Percentiles rank a stretch among this genome's conserved stretches.
Evolutionary conservation across 2,329 filamentous ascomycete genomes (phyloP).

Genomic region (Microascus cirrosus): DNA sequence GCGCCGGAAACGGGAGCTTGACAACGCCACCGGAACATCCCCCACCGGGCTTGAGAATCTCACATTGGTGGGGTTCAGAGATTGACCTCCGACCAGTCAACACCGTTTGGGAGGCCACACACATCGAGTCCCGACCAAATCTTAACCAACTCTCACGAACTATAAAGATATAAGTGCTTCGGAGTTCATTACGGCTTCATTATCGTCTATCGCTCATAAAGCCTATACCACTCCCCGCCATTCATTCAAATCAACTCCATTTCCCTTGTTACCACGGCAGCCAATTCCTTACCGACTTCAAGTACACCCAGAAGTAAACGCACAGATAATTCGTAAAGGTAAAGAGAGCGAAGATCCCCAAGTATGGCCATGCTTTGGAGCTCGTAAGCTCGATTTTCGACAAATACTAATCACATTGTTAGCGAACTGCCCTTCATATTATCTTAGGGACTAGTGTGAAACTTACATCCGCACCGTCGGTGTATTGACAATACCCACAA

Average conservation of each 20-base stretch:
- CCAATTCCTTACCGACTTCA: conserved; percentile 60
- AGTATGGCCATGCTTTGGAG: conserved; percentile 17
- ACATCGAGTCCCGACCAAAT: no score
- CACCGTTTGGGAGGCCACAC: no score
- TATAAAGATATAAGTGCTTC: no score
- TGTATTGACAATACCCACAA: conserved; percentile 25
- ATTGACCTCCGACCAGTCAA: no score
- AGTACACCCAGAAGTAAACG: conserved; percentile 70
- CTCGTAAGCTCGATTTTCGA: conserved; percentile 5
- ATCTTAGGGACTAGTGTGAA: not conserved
- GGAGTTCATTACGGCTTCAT: no score
- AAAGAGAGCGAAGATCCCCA: conserved; percentile 64
- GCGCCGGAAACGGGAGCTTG: not conserved
- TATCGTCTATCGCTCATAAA: no score
- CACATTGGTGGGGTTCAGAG: no score
- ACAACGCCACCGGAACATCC: no score
- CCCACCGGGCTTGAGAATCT: no score
- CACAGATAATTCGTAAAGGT: conserved; percentile 59
- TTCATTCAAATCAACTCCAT: no score
- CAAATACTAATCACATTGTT: conserved; percentile 49
- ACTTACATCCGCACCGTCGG: conserved; percentile 29
- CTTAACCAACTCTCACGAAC: no score
- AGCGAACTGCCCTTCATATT: conserved; percentile 47
- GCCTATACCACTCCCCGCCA: no score
- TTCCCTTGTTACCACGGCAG: not conserved